These are phyloP conservation scores for Fistulifera solaris DNA, from an alignment of 108 stramenopile genomes.

Conservation along the genomic window DNA sequence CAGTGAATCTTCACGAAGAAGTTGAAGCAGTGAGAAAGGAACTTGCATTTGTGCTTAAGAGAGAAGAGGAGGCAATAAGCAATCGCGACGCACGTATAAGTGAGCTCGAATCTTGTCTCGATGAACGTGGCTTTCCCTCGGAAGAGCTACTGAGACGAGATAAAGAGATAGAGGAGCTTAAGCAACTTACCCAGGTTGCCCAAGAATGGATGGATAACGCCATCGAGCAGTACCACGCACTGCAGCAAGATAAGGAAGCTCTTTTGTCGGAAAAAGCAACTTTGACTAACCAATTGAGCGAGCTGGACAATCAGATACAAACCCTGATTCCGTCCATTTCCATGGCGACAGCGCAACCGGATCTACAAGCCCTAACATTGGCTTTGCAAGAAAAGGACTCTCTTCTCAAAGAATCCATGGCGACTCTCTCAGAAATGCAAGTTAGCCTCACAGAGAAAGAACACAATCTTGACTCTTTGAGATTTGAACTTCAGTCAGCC, in stretches of 20 bases:
- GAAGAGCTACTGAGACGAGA: conserved; percentile 30
- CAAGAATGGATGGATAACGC: conserved; percentile 79
- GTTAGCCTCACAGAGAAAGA: no score
- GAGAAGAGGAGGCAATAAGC: conserved; percentile 23
- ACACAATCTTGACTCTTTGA: no score
- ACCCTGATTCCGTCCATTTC: background rate
- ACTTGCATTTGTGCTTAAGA: conserved; percentile 7
- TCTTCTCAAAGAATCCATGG: background rate
- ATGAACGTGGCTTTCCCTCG: conserved; percentile 13
- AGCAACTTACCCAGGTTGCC: conserved; percentile 44
- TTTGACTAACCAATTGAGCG: conserved; percentile 15
- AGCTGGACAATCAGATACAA: conserved; percentile 23
- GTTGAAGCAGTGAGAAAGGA: conserved; percentile 11
- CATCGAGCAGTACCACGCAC: conserved; percentile 45
- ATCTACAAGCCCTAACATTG: conserved; percentile 1
- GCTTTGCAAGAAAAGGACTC: conserved; percentile 2
- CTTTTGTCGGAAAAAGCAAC: conserved; percentile 22
- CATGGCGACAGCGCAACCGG: background rate
- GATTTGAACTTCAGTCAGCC: background rate
- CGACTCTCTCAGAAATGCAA: background rate
- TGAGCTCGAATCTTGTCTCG: conserved; percentile 26
- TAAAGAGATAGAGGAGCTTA: conserved; percentile 37
- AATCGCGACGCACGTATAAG: conserved; percentile 27
- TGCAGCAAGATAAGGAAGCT: conserved; percentile 30
- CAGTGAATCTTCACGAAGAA: background rate